These are phyloP conservation scores for Apiospora malaysiana DNA, from an alignment of 2,329 filamentous ascomycete species.

Conservation along the genomic window DNA sequence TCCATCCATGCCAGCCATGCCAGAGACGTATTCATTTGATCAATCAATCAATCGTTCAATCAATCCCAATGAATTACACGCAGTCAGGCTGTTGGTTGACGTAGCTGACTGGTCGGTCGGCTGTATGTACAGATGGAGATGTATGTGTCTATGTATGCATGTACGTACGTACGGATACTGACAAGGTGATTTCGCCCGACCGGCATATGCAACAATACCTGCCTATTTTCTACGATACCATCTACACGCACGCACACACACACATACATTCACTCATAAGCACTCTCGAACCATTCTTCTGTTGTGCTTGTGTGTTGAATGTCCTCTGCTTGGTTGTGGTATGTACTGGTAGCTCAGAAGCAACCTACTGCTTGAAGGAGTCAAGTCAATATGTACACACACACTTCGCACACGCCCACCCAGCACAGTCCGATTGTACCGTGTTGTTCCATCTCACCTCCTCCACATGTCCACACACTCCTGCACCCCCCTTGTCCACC, in stretches of 20 bases:
- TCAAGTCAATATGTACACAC: not conserved
- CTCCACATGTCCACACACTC: constrained; percentile 1
- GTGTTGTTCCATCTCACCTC: constrained; percentile 3
- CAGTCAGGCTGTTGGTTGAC: not conserved
- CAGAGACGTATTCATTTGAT: constrained; percentile 5
- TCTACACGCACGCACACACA: too few relatives aligned
- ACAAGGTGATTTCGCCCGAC: not conserved
- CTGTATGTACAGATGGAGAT: not conserved
- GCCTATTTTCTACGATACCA: too few relatives aligned
- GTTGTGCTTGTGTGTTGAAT: not conserved
- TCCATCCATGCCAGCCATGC: not conserved
- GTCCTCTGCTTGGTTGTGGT: too few relatives aligned
- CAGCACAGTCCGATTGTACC: constrained; percentile 7
- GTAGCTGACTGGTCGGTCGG: not conserved
- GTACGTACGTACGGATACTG: not conserved
- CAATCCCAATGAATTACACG: constrained; percentile 5
- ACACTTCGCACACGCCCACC: not conserved
- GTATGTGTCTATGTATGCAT: not conserved
- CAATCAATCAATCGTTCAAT: constrained; percentile 2
- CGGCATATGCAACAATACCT: not conserved
- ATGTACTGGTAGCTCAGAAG: constrained; percentile 4
- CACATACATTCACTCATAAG: too few relatives aligned
- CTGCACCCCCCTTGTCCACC: not conserved
- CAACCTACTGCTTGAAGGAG: too few relatives aligned
- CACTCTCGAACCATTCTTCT: not conserved